A percentile compares a stretch with the other conserved stretches of the same genome.
These are phyloP conservation scores for Epichloe gansuensis DNA, from an alignment of 2,329 filamentous ascomycete species.

Conservation along the genomic window DNA sequence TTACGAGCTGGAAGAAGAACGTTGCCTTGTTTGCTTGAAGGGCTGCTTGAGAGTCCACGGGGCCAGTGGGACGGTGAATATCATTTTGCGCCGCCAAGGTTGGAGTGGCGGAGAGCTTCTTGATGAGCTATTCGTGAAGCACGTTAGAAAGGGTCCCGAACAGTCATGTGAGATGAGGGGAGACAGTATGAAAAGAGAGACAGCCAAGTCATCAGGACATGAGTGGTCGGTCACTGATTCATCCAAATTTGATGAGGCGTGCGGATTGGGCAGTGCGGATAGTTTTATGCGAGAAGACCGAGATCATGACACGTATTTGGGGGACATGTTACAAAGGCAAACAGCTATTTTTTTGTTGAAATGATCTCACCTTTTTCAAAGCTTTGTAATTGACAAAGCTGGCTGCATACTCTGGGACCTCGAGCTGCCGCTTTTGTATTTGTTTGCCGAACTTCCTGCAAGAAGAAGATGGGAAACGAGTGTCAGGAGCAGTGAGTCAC, in stretches of 20 bases:
- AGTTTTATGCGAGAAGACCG: neutral
- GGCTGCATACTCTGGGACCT: constrained; percentile 97
- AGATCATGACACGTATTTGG: neutral
- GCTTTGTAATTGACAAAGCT: constrained; percentile 99
- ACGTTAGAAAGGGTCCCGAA: neutral
- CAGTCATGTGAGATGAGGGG: neutral
- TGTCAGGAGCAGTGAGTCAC: constrained; percentile 4
- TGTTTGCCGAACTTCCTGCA: constrained; percentile 98
- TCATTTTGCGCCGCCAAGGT: constrained; percentile 68
- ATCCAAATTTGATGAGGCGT: neutral
- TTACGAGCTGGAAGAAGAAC: constrained; percentile 94
- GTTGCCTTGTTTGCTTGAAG: constrained; percentile 95
- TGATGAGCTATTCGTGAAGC: constrained; percentile 64
- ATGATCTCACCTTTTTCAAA: constrained; percentile 70
- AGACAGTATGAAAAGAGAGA: neutral
- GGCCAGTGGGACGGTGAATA: constrained; percentile 30
- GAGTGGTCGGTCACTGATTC: neutral
- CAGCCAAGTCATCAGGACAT: neutral
- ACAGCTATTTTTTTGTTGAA: neutral
- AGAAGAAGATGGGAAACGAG: constrained; percentile 3
- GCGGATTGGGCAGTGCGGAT: neutral
- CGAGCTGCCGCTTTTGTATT: constrained; percentile 96
- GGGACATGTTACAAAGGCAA: neutral
- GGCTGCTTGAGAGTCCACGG: constrained; percentile 69
- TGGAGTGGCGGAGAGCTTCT: constrained; percentile 88